Evolutionary conservation across 768 basidiomycete genomes (phyloP), one percentile per base, ranked within the genome.

Genomic region (Boletus vinaceobasis): DNA sequence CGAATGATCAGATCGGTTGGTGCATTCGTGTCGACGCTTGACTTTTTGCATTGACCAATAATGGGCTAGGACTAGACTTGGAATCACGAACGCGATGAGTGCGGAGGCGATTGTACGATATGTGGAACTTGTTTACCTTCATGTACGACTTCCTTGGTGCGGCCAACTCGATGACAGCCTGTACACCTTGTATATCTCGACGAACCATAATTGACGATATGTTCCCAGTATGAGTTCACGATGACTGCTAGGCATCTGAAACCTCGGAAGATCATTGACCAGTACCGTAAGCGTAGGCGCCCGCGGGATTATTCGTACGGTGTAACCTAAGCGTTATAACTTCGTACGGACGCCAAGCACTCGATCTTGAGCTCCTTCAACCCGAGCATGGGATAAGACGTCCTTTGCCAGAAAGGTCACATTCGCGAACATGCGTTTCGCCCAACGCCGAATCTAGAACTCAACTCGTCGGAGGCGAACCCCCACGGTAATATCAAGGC

Each of bases 71-170:
- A 27, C 23, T 13, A 1, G 19, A 11, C 19, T 15, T 27, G 26
- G 35, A 14, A 49, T 21, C 38, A 10, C 52, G 17, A 27, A 32
- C 7, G 38, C 7, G 13, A 9, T 14, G 26, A 26, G 8, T 33
- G 31, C 7, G 5, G 5, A 11, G 8, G 35, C 19, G 21, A 35
- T n/a, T 43, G 57, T 59, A 59, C 23, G 59, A 60, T 61, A 35
- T 14, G 14, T 15, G 11, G 11, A 36, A n/a, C 7, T 7, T 26
- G 31, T 17, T 13, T 33, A 11, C 43, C 11, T 33, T 15, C 32
- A 4, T 50, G 17, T 1, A 48, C 19, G 37, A 31, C 15, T 47
- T 31, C 17, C 11, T 33, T 33, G 50, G 23, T 21, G 19, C 2
- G n/a, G 7, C 4, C 11, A 8, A 40, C n/a, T 14, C 5, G 2